Evolutionary conservation across 441 rosid species (phyloP), one percentile per base, ranked within the genome.

Genomic region (Geranium incanum): DNA sequence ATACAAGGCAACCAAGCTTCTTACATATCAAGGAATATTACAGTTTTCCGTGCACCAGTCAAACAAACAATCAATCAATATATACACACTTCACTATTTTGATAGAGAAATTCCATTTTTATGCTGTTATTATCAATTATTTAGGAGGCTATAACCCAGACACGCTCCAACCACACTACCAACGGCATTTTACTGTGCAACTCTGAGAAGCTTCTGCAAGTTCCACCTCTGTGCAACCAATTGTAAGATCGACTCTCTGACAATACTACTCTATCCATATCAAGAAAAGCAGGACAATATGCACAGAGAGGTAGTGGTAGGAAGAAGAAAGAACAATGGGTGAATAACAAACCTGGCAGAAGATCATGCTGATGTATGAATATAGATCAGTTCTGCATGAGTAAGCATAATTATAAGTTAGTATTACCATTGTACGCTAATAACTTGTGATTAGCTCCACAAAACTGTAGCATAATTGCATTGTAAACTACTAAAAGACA

Each of bases 311-410:
- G 16, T 52, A 33, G 19, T 36, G 69, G 11, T 11, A 68, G 6
- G 39, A 43, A 48, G 39, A 43, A 48, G 66, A 62, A 5, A 67
- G 41, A 37, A 64, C 68, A 52, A 79, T 77, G 57, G 38, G 38
- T 13, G 37, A 73, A 63, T 15, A 62, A 81, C 86, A 81, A 76
- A 96, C 99, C 99, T 96, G 97, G 79, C 78, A 84, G 68, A 81
- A 70, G 78, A 91, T 87, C 85, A 88, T 89, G 78, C 97, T 91
- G 64, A 85, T 71, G 85, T 92, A 96, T 59, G 89, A 78, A 82
- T 91, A 87, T 66, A 91, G 88, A 41, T 81, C 76, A 76, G 84
- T 83, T 69, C 99, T 96, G 96, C 86, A 78, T 68, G 72, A 80
- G 70, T 36, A 71, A 74, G 60, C 60, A 60, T n/a, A 73, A 68